Base-by-base conservation (phyloP, 2,329 filamentous ascomycete genomes). In the Colletotrichum eremochloae region DNA sequence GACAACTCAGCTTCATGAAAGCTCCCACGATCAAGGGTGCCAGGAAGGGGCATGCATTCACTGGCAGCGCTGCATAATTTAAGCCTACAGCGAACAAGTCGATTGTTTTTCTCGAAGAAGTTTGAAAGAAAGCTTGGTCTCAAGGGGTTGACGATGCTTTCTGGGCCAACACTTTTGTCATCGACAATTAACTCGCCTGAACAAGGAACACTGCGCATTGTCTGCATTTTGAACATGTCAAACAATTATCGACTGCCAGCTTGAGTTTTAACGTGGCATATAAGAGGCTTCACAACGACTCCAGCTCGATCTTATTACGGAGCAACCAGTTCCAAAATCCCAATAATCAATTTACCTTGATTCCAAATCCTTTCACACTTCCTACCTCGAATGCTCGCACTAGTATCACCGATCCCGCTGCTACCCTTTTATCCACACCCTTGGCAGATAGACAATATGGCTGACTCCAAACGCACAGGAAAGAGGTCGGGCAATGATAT, bases 1-100 rank as follows among this genome's bases (percentile, higher is more conserved):
- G 29, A n/a, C 8, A 12, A 3, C 15, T 18, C 14, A 20, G 1
- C 12, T 53, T 53, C 29, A 15, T 18, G 24, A 14, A 53, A 53
- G 3, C 29, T 3, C 15, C 7, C 1, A 18, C 29, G 3, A 33
- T 8, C 7, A 33, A 53, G 3, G 9, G 5, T 0, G 11, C 50
- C 7, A 11, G 29, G 3, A 33, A 33, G n/a, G 44, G 20, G 7
- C 24, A 33, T 20, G 0, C 50, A 33, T 53, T 53, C 29, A 29
- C 11, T 20, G 6, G 29, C 36, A 7, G 12, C 36, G 7, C 36
- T 33, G 4, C 12, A 14, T 6, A 24, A 2, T 15, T 5, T 14
- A 5, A 5, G 20, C 2, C 12, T n/a, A 5, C 1, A 2, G 12
- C 18, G 6, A 40, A 24, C 4, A 40, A 5, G 20, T 2, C 2